Conservation (phyloP, 805 yeast species). For the Cyberlindnera americana region DNA sequence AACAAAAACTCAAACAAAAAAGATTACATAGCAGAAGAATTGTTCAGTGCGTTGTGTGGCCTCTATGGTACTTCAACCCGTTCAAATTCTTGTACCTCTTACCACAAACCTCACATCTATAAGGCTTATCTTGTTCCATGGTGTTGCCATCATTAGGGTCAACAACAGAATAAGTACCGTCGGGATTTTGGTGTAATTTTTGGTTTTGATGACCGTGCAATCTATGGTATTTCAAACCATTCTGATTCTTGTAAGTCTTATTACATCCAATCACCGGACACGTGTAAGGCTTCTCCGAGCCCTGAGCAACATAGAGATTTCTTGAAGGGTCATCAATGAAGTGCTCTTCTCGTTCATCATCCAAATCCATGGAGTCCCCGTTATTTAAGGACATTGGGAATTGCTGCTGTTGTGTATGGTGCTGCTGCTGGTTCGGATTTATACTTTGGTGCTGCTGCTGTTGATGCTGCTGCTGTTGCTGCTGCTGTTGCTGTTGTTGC, state of each 20-base stretch:
- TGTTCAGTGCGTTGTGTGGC: conserved; percentile 87
- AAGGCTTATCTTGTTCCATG: conserved; percentile 96
- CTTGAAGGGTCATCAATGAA: conserved; percentile 97
- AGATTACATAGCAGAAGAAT: no score
- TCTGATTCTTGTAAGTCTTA: conserved; percentile 95
- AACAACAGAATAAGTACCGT: conserved; percentile 87
- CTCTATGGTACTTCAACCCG: conserved; percentile 95
- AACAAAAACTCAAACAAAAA: not conserved
- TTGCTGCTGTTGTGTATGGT: conserved; percentile 13
- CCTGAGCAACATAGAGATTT: conserved; percentile 88
- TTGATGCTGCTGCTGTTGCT: conserved; percentile 14
- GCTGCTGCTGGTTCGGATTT: conserved; percentile 13
- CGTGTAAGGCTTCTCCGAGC: conserved; percentile 90
- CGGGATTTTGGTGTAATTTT: conserved; percentile 82
- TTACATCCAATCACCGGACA: conserved; percentile 99
- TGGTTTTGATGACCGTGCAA: conserved; percentile 97
- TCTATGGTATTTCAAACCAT: conserved; percentile 93
- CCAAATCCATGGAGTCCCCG: conserved; percentile 31
- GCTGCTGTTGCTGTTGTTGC: conserved; percentile 15
- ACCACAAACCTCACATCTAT: conserved; percentile 97
- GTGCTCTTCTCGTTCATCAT: conserved; percentile 62
- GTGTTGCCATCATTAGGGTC: conserved; percentile 96
- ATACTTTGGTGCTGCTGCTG: conserved; percentile 9
- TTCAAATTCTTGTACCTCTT: conserved; percentile 93
- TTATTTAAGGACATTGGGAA: conserved; percentile 34